Evolutionary conservation across 1,284 basidiomycete genomes (phyloP).

Genomic region (Ustilago hordei): DNA sequence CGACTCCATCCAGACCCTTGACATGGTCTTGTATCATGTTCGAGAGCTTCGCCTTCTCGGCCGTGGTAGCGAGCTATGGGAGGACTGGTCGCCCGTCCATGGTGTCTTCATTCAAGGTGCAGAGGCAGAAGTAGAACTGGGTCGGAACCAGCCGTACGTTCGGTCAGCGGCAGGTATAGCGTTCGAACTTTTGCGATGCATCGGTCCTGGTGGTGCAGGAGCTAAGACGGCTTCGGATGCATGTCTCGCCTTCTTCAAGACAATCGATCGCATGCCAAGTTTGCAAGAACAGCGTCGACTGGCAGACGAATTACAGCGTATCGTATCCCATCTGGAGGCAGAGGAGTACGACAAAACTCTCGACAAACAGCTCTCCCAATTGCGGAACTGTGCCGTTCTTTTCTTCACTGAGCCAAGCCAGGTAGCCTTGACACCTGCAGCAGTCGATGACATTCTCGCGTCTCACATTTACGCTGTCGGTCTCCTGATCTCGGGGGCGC

Average conservation of each 20-base stretch:
- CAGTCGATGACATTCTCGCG: conserved; percentile 12
- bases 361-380: conserved; percentile 7
- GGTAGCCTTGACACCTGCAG: neutral
- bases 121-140: neutral
- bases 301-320: conserved; percentile 20
- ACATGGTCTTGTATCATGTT: conserved; percentile 30
- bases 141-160: neutral
- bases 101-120: too few species aligned
- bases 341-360: conserved; percentile 19
- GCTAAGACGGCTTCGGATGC: neutral
- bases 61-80: neutral
- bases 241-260: conserved; percentile 18
- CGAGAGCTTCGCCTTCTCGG: conserved; percentile 19
- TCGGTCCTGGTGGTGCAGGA: conserved; percentile 1
- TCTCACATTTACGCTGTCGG: conserved; percentile 33
- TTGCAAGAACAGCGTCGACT: conserved; percentile 23
- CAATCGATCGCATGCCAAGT: conserved; percentile 18
- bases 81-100: too few species aligned
- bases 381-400: conserved; percentile 5
- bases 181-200: conserved; percentile 31
- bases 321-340: conserved; percentile 23
- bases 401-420: neutral
- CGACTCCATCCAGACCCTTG: conserved; percentile 15
- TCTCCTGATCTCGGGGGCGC: conserved; percentile 38
- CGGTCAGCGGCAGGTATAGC: conserved; percentile 18